phyloP scores from a whole-genome alignment of 192 early-diverging fungal species.

The Coemansia sp. region DNA sequence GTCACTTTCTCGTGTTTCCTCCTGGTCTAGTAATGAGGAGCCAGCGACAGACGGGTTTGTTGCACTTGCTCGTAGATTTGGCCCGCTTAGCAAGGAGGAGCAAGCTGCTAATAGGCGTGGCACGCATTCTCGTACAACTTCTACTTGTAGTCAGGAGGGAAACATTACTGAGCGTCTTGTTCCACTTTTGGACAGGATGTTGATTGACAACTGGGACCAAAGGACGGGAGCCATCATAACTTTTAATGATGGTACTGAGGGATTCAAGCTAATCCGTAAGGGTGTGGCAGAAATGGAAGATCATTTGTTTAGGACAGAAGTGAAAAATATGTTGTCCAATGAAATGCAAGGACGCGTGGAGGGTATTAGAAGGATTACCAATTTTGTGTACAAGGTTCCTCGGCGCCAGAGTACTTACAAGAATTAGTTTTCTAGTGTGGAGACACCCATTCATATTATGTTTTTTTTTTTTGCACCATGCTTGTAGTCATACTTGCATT shows the following conservation, averaged over 20 bases:
- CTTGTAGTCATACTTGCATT: not conserved
- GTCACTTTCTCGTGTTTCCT: not conserved
- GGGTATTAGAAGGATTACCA: not conserved
- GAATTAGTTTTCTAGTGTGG: not conserved
- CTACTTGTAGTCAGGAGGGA: not conserved
- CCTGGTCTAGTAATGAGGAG: not conserved
- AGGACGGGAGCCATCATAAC: not conserved
- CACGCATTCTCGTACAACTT: not conserved
- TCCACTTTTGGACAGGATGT: not conserved
- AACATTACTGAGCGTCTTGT: slow-evolving; percentile 2
- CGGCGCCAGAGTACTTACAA: not conserved
- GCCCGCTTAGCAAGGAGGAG: not conserved
- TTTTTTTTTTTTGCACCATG: not conserved
- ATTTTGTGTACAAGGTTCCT: not conserved
- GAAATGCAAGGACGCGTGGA: not conserved
- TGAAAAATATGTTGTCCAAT: not conserved
- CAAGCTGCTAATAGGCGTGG: not conserved
- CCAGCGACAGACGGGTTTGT: not conserved
- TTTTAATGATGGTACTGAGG: not conserved
- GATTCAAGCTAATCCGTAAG: not conserved
- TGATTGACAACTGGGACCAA: not conserved
- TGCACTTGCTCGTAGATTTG: not conserved
- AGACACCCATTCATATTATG: too few relatives aligned
- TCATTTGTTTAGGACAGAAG: not conserved
- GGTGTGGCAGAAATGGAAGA: not conserved